Evolutionary conservation across 805 yeast genomes (phyloP), one percentile per base, ranked within the genome.

Genomic region (Candida boleticola): DNA sequence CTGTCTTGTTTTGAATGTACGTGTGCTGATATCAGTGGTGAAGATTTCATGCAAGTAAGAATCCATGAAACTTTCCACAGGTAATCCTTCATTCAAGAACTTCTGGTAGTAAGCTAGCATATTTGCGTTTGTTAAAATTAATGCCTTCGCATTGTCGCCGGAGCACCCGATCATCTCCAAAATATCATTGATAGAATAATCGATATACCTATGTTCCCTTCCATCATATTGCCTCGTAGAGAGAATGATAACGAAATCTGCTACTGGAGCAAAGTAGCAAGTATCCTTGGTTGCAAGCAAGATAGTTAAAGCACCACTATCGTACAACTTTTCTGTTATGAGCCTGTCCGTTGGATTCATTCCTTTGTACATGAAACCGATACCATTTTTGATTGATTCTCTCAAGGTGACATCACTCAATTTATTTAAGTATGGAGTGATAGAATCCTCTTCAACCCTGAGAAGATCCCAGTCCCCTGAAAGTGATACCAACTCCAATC

Each of bases 191-290:
- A 87, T 70, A 0, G 88, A 68, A 54, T 88, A 90, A 57, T 83
- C 86, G 33, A 81, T 59, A 48, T 75, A 78, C 25, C 90, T 64
- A 51, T 82, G 87, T 49, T 86, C 96, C 38, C 71, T 76, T 0
- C 87, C 92, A 35, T 87, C 93, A 54, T 69, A 84, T 16, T 61
- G 68, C 51, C 79, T 83, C 0, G 97, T 89, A 10, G 95, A 87
- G 43, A 83, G 56, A 4, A 92, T 70, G 21, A 85, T 60, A 2
- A 85, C 85, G 37, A 71, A 60, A 31, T 71, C 64, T 0, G 88
- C 79, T 1, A 59, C 31, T 0, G 90, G 88, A 5, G 70, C 61
- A 47, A 63, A 69, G 33, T 58, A 48, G 29, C 80, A 70, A 2
- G 80, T 71, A 2, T 82, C 90, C 41, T 73, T 73, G 0, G 89